Base-by-base conservation (phyloP, 257 asterid genomes). In the Eucommia ulmoides region DNA sequence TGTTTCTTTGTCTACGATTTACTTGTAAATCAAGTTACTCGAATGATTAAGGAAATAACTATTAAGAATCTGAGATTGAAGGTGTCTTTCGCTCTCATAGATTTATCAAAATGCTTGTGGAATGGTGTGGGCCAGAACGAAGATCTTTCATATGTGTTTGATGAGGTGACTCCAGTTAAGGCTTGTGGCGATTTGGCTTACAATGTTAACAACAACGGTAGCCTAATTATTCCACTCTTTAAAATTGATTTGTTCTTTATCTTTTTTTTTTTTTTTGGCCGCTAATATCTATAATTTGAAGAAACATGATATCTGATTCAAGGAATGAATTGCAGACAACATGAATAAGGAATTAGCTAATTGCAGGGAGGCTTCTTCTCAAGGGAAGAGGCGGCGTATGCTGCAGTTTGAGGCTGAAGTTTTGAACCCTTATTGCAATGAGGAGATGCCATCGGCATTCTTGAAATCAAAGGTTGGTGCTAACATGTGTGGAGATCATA, bases 391-490 rank as follows among this genome's bases (percentile, higher is more conserved):
- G 62, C 84, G 92, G 1, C 54, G 84, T 49, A 60, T 65, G 80
- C 84, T 84, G 10, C 93, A 76, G 29, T 84, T 81, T 57, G 79
- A 72, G 33, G 51, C 85, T 46, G 82, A 84, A 53, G 58, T 56
- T 54, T 20, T 69, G 51, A 72, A 65, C 53, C 52, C 80, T 25
- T 33, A 58, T 49, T 52, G 65, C 68, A 53, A 61, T 20, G 82
- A 67, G 3, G 78, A 64, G 56, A 52, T 55, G 22, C 68, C 80
- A 51, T 55, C 52, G 11, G 14, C 48, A 20, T 19, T 23, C 29
- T 29, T 65, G 47, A 62, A 70, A 74, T 74, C 82, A 18, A 67
- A 81, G 84, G 95, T 81, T 55, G 53, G 55, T 53, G 38, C n/a
- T n/a, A n/a, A n/a, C n/a, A n/a, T n/a, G n/a, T n/a, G n/a, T n/a